Conservation (phyloP, 179 eudicot species). For the Gypsophila paniculata region DNA sequence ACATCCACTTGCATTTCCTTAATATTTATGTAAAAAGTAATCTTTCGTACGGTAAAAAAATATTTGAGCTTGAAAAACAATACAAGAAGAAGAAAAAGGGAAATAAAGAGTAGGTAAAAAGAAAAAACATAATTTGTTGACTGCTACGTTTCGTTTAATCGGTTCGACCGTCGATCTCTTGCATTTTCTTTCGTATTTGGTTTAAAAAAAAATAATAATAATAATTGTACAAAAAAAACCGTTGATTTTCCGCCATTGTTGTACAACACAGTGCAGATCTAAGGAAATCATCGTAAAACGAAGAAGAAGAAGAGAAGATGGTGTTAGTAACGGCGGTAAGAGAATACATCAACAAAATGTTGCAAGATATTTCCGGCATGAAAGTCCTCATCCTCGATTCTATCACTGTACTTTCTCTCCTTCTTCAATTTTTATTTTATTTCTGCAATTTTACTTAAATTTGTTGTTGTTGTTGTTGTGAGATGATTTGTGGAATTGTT, state of each 20-base stretch:
- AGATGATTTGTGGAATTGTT: background rate
- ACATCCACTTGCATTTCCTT: too few species aligned
- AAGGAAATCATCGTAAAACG: background rate
- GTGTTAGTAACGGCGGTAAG: conserved; percentile 60
- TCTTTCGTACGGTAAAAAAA: too few species aligned
- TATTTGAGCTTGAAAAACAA: too few species aligned
- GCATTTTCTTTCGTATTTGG: too few species aligned
- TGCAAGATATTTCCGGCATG: conserved; percentile 87
- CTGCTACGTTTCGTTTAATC: too few species aligned
- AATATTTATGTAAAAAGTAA: too few species aligned
- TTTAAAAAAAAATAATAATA: too few species aligned
- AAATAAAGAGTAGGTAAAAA: too few species aligned
- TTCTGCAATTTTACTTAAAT: background rate
- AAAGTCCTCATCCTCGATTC: conserved; percentile 86
- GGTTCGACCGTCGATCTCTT: too few species aligned
- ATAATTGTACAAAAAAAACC: too few species aligned
- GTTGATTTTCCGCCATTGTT: background rate
- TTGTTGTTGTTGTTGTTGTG: background rate
- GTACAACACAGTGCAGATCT: background rate
- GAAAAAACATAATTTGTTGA: too few species aligned
- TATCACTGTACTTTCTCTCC: conserved; percentile 44
- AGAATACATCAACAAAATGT: conserved; percentile 76
- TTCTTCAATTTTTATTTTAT: background rate
- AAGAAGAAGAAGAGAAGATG: conserved; percentile 32
- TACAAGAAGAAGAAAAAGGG: too few species aligned